Base-by-base conservation (phyloP, 2,329 filamentous ascomycete genomes). In the Aspergillus hiratsukae region DNA sequence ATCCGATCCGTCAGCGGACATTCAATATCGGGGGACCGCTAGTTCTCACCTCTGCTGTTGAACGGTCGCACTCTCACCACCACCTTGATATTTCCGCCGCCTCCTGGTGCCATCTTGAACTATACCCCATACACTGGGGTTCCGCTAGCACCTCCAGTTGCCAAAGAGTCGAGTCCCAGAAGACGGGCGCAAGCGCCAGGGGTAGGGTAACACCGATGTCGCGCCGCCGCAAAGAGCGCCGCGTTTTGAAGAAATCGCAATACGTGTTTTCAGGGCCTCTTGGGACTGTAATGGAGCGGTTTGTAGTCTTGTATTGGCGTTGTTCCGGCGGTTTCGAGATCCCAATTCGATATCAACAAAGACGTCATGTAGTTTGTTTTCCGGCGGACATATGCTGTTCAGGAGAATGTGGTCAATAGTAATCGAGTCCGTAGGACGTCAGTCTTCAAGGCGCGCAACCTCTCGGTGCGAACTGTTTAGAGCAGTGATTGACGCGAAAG, bases 31-130 rank as follows among this genome's bases (percentile, higher is more conserved):
- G 28, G 41, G 35, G 45, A 4, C 48, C 19, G 27, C 43, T 41
- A 46, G 37, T 50, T 19, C 72, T 72, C 81, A 93, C 91, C 91
- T 93, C 92, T 87, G 70, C 86, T 87, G 76, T 99, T 99, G 80
- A 99, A 99, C 51, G 94, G 94, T 73, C 94, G 86, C 68, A 89
- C 87, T 79, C 94, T 87, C 81, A 99, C 94, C 81, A 99, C 94
- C 80, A 99, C 94, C 87, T 99, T 99, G 76, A 99, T 99, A 73
- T 99, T 99, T 72, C 94, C 92, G 78, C 89, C 91, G 70, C 90
- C 90, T 66, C 83, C 82, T 66, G 83, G 80, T 69, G 84, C 82
- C 87, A 90, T 90, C 56, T 64, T 75, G 64, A 46, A 59, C 60
- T 63, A 66, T 70, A 54, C 67, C 69, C 72, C 73, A 75, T 75